Percentiles rank a stretch among this genome's conserved stretches.
phyloP scores from a whole-genome alignment of 1,284 basidiomycete species.

The Puccinia brachypodii region DNA sequence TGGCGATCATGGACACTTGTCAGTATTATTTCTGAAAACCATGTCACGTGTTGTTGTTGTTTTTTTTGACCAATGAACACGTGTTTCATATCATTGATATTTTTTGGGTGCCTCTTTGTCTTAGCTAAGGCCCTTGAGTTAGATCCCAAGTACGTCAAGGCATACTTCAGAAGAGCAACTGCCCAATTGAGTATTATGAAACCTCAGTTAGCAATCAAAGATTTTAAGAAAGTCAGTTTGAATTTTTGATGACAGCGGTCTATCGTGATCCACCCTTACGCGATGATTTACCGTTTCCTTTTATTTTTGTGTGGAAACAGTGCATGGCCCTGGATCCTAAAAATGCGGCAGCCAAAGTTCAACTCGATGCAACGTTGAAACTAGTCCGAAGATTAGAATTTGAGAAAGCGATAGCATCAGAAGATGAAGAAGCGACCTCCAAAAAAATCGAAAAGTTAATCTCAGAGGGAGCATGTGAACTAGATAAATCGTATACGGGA shows the following conservation, averaged over 20 bases:
- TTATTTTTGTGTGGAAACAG: constrained; percentile 25
- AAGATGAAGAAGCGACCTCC: constrained; percentile 76
- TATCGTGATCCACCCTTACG: not conserved
- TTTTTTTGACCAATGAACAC: constrained; percentile 6
- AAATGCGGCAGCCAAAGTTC: constrained; percentile 75
- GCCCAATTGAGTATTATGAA: constrained; percentile 87
- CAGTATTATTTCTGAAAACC: constrained; percentile 56
- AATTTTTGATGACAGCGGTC: not conserved
- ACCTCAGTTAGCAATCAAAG: constrained; percentile 75
- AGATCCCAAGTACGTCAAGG: constrained; percentile 87
- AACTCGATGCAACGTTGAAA: constrained; percentile 86
- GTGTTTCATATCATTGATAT: constrained; percentile 22
- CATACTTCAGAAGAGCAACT: constrained; percentile 80
- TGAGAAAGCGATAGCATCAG: constrained; percentile 73
- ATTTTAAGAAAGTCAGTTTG: constrained; percentile 72
- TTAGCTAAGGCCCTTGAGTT: constrained; percentile 69
- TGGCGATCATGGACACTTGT: constrained; percentile 68
- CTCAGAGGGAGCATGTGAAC: constrained; percentile 66
- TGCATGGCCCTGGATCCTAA: constrained; percentile 82
- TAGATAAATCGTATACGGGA: constrained; percentile 69
- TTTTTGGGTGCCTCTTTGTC: constrained; percentile 21
- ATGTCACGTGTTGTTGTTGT: not conserved
- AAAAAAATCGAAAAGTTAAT: constrained; percentile 74
- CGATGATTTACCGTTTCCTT: not conserved
- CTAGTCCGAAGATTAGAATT: constrained; percentile 65